A percentile compares a stretch with the other conserved stretches of the same genome.
Evolutionary conservation across 1,284 basidiomycete genomes (phyloP).

Genomic region (Tremellales sp.): DNA sequence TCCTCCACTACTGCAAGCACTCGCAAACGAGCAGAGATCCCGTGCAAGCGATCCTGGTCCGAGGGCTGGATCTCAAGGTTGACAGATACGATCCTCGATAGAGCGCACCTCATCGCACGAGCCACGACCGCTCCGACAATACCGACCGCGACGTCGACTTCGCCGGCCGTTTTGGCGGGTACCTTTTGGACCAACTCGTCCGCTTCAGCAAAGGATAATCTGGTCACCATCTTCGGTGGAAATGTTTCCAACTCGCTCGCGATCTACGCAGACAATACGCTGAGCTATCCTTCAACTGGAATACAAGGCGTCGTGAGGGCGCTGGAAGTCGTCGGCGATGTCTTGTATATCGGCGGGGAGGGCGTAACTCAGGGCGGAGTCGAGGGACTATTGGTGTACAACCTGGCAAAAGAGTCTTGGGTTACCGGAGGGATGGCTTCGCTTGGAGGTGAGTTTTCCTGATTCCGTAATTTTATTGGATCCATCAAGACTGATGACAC

Average conservation of each 20-base stretch:
- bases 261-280: slow-evolving; percentile 41
- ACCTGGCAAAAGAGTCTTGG: slow-evolving; percentile 64
- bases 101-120: slow-evolving; percentile 49
- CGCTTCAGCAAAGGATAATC: slow-evolving; percentile 53
- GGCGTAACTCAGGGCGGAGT: slow-evolving; percentile 45
- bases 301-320: slow-evolving; percentile 67
- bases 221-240: slow-evolving; percentile 75
- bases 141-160: slow-evolving; percentile 55
- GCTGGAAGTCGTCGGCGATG: slow-evolving; percentile 61
- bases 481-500: slow-evolving; percentile 5
- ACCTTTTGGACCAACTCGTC: slow-evolving; percentile 84
- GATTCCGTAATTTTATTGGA: not conserved
- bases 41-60: slow-evolving; percentile 58
- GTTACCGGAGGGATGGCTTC: slow-evolving; percentile 52
- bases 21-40: slow-evolving; percentile 46
- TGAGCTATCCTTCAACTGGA: slow-evolving; percentile 62
- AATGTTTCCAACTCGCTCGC: slow-evolving; percentile 69
- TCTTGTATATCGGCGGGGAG: slow-evolving; percentile 72
- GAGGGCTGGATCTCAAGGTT: slow-evolving; percentile 33
- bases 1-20: slow-evolving; percentile 15
- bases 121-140: slow-evolving; percentile 49
- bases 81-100: slow-evolving; percentile 22
- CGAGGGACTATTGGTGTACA: slow-evolving; percentile 68
- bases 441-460: not conserved
- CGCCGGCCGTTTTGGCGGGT: slow-evolving; percentile 79